Conservation (phyloP, 2,329 filamentous ascomycete genomes). For the Periconia sp. region DNA sequence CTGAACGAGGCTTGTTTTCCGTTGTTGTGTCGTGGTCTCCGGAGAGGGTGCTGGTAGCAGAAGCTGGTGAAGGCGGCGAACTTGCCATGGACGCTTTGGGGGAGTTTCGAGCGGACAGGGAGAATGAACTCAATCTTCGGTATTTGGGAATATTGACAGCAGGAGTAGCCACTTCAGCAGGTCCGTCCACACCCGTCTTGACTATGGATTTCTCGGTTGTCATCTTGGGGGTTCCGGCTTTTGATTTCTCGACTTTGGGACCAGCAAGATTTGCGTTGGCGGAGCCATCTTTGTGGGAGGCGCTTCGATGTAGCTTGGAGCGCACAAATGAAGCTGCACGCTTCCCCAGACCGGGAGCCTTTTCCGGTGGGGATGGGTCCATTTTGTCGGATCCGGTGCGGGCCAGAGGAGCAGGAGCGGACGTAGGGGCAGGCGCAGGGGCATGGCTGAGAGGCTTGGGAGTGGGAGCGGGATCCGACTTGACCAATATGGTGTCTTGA, state of each 20-base stretch:
- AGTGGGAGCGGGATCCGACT: constrained; percentile 6
- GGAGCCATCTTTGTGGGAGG: constrained; percentile 19
- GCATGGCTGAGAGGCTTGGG: background rate
- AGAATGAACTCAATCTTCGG: constrained; percentile 40
- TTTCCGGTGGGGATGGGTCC: constrained; percentile 20
- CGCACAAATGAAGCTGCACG: constrained; percentile 37
- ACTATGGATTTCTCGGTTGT: constrained; percentile 24
- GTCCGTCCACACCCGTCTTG: constrained; percentile 32
- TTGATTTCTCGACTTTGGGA: constrained; percentile 2
- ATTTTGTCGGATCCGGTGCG: constrained; percentile 9
- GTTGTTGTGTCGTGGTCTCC: constrained; percentile 8
- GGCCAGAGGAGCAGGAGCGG: constrained; percentile 7
- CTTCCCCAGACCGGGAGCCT: constrained; percentile 28
- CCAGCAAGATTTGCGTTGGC: background rate
- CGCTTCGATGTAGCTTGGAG: constrained; percentile 31
- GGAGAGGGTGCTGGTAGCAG: constrained; percentile 37
- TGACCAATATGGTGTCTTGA: constrained; percentile 16
- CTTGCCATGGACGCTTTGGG: constrained; percentile 40
- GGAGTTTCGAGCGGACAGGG: constrained; percentile 39
- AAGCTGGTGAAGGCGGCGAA: constrained; percentile 41
- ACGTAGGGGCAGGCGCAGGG: background rate
- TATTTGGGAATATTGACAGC: constrained; percentile 27
- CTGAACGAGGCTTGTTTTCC: constrained; percentile 16
- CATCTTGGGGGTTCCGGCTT: constrained; percentile 6
- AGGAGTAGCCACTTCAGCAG: constrained; percentile 23